Conservation (phyloP, 495 filamentous ascomycete species). For the Tuber melanosporum region DNA sequence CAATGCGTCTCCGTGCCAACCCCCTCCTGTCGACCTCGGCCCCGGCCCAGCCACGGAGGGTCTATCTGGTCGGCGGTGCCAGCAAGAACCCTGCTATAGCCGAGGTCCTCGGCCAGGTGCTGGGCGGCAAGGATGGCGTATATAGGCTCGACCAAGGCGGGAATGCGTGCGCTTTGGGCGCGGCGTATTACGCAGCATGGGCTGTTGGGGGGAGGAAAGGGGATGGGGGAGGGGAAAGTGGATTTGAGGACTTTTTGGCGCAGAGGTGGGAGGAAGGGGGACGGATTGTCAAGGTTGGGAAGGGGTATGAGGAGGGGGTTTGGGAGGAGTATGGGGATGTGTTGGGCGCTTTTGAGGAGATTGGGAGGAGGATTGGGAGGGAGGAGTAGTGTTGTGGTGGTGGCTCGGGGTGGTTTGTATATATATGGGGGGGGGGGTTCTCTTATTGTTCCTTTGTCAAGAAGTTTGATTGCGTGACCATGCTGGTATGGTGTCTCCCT, state of each 20-base stretch:
- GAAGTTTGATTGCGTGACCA: background rate
- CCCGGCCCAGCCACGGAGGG: constrained; percentile 70
- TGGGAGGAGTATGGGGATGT: constrained; percentile 72
- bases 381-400: constrained; percentile 9
- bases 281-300: constrained; percentile 71
- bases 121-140: constrained; percentile 82
- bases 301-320: constrained; percentile 67
- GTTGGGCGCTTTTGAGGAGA: constrained; percentile 68
- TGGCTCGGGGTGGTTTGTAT: background rate
- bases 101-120: constrained; percentile 69
- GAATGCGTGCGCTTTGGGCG: constrained; percentile 89
- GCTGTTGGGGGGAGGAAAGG: constrained; percentile 57
- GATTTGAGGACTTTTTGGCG: constrained; percentile 78
- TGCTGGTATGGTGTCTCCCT: no score
- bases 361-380: constrained; percentile 60
- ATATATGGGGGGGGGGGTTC: background rate
- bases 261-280: constrained; percentile 76
- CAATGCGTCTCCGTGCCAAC: constrained; percentile 73
- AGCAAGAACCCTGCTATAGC: constrained; percentile 82
- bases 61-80: constrained; percentile 92
- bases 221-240: constrained; percentile 45
- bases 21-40: constrained; percentile 56
- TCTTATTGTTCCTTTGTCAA: background rate
- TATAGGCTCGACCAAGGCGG: constrained; percentile 91
- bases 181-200: constrained; percentile 97